These are phyloP conservation scores for Phaseolus coccineus DNA, from an alignment of 331 rosid species.

Conservation along the genomic window DNA sequence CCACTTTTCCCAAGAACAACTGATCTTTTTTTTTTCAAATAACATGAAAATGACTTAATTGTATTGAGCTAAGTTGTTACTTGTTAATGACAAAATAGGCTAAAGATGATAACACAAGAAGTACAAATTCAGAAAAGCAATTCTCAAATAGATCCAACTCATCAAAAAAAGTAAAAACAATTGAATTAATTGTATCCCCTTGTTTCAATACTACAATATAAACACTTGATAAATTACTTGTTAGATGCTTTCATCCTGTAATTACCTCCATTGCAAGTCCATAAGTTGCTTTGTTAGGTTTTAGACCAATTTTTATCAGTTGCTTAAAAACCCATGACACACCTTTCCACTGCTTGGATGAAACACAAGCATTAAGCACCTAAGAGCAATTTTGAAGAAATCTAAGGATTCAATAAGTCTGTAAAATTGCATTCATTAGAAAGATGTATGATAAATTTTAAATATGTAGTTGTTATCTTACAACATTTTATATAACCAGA, in stretches of 20 bases:
- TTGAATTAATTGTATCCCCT: conserved; percentile 29
- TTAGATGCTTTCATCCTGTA: conserved; percentile 39
- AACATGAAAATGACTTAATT: conserved; percentile 5
- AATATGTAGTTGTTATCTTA: conserved; percentile 54
- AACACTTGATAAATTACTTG: conserved; percentile 38
- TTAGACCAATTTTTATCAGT: conserved; percentile 67
- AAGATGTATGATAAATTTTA: conserved; percentile 22
- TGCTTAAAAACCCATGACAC: conserved; percentile 86
- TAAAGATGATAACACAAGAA: conserved; percentile 29
- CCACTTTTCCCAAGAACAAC: conserved; percentile 11
- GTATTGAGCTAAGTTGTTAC: conserved; percentile 19
- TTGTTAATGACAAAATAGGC: conserved; percentile 2
- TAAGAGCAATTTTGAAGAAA: conserved; percentile 52
- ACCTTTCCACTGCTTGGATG: conserved; percentile 82
- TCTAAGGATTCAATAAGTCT: conserved; percentile 26
- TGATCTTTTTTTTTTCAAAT: conserved; percentile 18
- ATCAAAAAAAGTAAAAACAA: conserved; percentile 2
- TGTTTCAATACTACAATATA: conserved; percentile 40
- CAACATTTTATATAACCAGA: conserved; percentile 83
- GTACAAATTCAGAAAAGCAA: conserved; percentile 24
- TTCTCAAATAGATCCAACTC: conserved; percentile 18
- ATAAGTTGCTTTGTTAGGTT: conserved; percentile 85
- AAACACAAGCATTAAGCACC: conserved; percentile 92
- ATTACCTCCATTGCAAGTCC: conserved; percentile 99
- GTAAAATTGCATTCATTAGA: conserved; percentile 31